A percentile compares a stretch with the other conserved stretches of the same genome.
Conservation (phyloP, 495 filamentous ascomycete species). For the Penicillium alfredii region DNA sequence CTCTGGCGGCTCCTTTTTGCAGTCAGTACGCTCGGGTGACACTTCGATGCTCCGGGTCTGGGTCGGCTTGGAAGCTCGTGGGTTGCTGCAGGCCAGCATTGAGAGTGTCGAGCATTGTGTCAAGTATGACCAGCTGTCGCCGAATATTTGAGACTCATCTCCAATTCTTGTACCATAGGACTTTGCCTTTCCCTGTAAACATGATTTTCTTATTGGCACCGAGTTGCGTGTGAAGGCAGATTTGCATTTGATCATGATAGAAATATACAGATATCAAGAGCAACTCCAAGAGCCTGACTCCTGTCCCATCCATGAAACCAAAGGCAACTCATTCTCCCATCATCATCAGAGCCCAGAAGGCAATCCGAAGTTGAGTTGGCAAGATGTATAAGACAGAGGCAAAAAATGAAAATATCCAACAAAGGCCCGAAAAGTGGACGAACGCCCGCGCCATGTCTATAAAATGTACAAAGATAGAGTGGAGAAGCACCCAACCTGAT, state of each 20-base stretch:
- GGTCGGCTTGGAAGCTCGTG: slow-evolving; percentile 84
- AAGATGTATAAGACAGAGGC: slow-evolving; percentile 18
- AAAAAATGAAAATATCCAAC: slow-evolving; percentile 8
- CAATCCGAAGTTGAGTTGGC: too few species aligned
- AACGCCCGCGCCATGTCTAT: slow-evolving; percentile 28
- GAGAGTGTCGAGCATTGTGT: slow-evolving; percentile 84
- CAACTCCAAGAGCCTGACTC: too few species aligned
- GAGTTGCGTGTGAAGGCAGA: too few species aligned
- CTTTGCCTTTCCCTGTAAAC: neutral
- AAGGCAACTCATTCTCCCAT: too few species aligned
- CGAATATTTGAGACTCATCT: slow-evolving; percentile 57
- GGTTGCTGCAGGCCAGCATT: slow-evolving; percentile 78
- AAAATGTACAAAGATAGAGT: slow-evolving; percentile 24
- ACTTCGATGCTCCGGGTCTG: slow-evolving; percentile 92
- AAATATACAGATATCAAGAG: too few species aligned
- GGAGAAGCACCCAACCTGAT: slow-evolving; percentile 16
- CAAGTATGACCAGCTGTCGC: slow-evolving; percentile 74
- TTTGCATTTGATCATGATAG: too few species aligned
- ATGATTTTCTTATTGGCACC: slow-evolving; percentile 1
- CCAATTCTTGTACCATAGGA: slow-evolving; percentile 10
- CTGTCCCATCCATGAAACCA: too few species aligned
- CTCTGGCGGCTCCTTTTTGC: slow-evolving; percentile 48
- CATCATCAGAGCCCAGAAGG: too few species aligned
- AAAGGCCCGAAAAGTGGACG: slow-evolving; percentile 3
- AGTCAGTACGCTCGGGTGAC: slow-evolving; percentile 58